phyloP scores from a whole-genome alignment of 768 basidiomycete species.

The Lentinula edodes region DNA sequence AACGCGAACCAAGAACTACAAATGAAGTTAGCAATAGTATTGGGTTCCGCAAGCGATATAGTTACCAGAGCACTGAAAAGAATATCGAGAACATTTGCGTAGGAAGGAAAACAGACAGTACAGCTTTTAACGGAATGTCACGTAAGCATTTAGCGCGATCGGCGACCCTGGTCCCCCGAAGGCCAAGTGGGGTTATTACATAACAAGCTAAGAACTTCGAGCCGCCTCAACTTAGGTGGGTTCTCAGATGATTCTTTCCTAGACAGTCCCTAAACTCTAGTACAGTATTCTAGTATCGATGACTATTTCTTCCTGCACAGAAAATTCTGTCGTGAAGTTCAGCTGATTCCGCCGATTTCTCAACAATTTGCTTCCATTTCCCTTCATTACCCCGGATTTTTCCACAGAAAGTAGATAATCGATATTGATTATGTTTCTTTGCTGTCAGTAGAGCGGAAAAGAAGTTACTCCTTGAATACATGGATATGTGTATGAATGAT shows the following conservation, averaged over 20 bases:
- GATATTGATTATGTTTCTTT: background rate
- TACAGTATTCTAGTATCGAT: background rate
- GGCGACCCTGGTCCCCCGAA: background rate
- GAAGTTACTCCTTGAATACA: background rate
- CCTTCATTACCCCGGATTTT: background rate
- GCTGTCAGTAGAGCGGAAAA: background rate
- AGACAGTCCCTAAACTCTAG: no score
- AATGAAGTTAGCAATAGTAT: background rate
- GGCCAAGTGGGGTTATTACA: no score
- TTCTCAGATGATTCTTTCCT: no score
- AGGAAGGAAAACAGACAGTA: background rate
- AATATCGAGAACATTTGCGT: conserved; percentile 8
- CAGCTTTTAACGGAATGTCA: background rate
- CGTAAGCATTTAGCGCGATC: background rate
- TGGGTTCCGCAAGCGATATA: background rate
- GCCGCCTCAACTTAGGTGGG: no score
- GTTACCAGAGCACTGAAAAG: conserved; percentile 10
- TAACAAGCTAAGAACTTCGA: no score
- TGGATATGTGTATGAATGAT: background rate
- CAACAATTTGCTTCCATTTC: background rate
- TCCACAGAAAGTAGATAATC: background rate
- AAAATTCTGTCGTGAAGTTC: background rate
- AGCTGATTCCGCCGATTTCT: background rate
- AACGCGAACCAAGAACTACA: conserved; percentile 69
- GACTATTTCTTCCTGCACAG: background rate